Percentiles rank a stretch among this genome's conserved stretches.
These are phyloP conservation scores for Arabidopsis arenosa DNA, from an alignment of 345 rosid species.

Conservation along the genomic window DNA sequence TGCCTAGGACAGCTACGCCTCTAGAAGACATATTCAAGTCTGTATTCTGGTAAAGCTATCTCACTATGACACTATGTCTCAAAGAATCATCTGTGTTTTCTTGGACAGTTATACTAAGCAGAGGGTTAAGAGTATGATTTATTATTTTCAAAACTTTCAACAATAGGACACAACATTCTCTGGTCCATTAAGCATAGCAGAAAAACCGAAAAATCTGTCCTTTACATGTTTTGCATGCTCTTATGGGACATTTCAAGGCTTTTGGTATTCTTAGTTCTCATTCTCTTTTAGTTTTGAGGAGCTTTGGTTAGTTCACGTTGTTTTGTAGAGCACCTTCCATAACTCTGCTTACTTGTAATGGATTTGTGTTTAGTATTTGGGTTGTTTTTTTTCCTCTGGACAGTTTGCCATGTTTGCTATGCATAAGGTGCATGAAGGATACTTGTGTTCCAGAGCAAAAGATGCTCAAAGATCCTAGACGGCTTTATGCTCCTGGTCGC, in stretches of 20 bases:
- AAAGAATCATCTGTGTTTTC: neutral
- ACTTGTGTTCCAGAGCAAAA: constrained; percentile 87
- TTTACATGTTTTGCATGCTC: neutral
- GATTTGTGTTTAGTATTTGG: neutral
- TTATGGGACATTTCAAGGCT: neutral
- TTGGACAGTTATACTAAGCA: constrained; percentile 11
- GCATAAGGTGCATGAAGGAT: constrained; percentile 90
- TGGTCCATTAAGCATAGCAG: neutral
- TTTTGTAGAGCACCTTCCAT: neutral
- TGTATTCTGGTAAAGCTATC: constrained; percentile 78
- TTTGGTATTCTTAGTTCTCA: constrained; percentile 8
- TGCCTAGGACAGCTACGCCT: constrained; percentile 94
- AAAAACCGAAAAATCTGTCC: neutral
- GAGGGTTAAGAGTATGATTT: neutral
- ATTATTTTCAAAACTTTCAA: neutral
- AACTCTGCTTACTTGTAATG: constrained; percentile 13
- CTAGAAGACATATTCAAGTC: constrained; percentile 98
- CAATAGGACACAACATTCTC: neutral
- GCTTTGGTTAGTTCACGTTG: constrained; percentile 19
- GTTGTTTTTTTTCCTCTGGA: too few relatives aligned
- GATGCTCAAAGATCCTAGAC: constrained; percentile 93
- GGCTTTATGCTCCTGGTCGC: constrained; percentile 97
- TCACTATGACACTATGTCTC: neutral
- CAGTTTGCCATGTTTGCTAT: constrained; percentile 70
- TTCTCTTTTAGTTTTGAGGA: neutral